phyloP scores from a whole-genome alignment of 164 flowering plant species.

The Berberis vulgaris region DNA sequence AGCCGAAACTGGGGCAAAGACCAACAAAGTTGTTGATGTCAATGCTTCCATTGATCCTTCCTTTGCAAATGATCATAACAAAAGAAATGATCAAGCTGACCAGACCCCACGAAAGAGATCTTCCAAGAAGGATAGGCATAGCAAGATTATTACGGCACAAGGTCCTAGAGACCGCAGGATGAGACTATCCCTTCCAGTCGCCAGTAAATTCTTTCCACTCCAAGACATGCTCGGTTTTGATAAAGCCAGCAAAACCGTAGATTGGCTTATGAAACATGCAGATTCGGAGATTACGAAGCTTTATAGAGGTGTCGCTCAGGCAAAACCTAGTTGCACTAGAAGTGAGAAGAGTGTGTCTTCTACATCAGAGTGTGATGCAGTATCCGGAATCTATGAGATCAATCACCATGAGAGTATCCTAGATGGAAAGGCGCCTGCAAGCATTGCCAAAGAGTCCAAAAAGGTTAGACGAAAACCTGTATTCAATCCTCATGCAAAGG shows the following conservation, averaged over 20 bases:
- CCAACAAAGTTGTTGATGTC: no score
- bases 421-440: background rate
- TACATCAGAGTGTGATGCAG: constrained; percentile 38
- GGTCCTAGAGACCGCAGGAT: constrained; percentile 71
- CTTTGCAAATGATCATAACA: no score
- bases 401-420: background rate
- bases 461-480: constrained; percentile 10
- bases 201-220: constrained; percentile 49
- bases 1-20: no score
- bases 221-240: constrained; percentile 73
- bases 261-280: constrained; percentile 60
- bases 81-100: background rate
- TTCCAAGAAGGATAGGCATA: constrained; percentile 57
- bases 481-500: constrained; percentile 21
- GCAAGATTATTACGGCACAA: constrained; percentile 66
- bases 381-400: constrained; percentile 20
- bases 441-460: constrained; percentile 12
- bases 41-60: no score
- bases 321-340: constrained; percentile 3
- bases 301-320: constrained; percentile 2
- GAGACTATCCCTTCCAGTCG: constrained; percentile 72
- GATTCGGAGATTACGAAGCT: constrained; percentile 45
- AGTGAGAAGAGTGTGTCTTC: constrained; percentile 18
- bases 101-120: constrained; percentile 9
- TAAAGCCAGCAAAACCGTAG: constrained; percentile 72